Conservation (phyloP, 2,329 filamentous ascomycete genomes). For the Ophiostoma perfectum region DNA sequence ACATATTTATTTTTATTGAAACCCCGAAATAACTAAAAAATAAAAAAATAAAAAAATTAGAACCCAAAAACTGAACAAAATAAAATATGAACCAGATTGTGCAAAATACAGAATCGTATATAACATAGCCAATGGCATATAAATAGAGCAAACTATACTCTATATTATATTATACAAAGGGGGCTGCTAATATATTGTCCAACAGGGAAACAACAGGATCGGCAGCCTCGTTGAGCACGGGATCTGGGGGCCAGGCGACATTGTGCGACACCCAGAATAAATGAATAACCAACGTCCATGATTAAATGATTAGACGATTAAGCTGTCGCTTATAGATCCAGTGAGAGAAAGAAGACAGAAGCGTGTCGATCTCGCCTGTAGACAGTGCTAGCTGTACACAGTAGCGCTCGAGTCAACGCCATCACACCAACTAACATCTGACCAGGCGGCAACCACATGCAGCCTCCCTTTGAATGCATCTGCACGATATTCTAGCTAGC, state of each 20-base stretch:
- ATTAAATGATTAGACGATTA: too few species aligned
- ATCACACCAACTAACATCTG: slow-evolving; percentile 5
- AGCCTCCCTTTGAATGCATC: background rate
- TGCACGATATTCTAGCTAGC: background rate
- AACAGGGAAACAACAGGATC: background rate
- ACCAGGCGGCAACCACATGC: slow-evolving; percentile 3
- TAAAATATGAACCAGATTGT: background rate
- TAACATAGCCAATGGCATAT: background rate
- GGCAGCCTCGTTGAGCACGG: slow-evolving; percentile 3
- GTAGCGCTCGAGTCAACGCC: too few species aligned
- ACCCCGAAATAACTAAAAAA: background rate
- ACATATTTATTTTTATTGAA: too few species aligned
- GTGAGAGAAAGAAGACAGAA: too few species aligned
- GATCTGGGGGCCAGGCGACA: slow-evolving; percentile 6
- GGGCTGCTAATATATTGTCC: background rate
- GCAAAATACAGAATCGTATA: background rate
- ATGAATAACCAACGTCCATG: too few species aligned
- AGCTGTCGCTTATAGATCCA: too few species aligned
- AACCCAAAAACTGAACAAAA: background rate
- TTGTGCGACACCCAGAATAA: background rate
- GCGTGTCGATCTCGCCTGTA: too few species aligned
- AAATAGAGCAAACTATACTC: background rate
- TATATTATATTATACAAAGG: background rate
- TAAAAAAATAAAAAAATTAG: background rate
- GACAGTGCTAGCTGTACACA: too few species aligned